Evolutionary conservation across 2,329 filamentous ascomycete genomes (phyloP), one percentile per base, ranked within the genome.

Genomic region (Tolypocladium guangdongense): DNA sequence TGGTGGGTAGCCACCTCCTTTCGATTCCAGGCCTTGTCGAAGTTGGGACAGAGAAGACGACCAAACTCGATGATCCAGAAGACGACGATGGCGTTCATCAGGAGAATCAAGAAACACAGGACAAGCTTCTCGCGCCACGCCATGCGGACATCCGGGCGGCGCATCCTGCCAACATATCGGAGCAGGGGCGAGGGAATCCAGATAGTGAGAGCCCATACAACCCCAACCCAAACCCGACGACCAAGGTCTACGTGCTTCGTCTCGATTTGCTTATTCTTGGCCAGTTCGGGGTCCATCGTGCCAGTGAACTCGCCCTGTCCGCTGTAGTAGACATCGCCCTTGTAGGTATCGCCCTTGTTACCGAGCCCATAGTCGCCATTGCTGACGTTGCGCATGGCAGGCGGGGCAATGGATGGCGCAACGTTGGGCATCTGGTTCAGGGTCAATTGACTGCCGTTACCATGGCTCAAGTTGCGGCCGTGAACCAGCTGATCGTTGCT

Each of bases 61-160:
- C 92, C 91, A 62, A 99, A 93, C 39, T 73, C 82, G 58, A 96
- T 80, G 62, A 99, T 96, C 80, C 90, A 96, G 73, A 99, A 99
- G 54, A 96, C 77, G 56, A 99, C 81, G 32, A 81, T 65, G 39
- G 67, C 90, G 70, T 99, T 99, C 60, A 95, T 71, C 14, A 99
- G 62, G 33, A 88, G 66, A 60, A 99, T 97, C 51, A 96, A 63
- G 55, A 88, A 75, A 48, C 91, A 83, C 12, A 99, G 75, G 0
- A 93, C 86, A 12, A 99, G 51, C 71, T 99, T 99, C 65, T 99
- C 93, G 69, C 93, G 82, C 93, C 93, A 99, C 0, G 93, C 93
- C 82, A 96, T 88, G 30, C 93, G 88, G 10, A 99, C 90, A 71
- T 99, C 93, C 2, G 91, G 93, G 53, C 93, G 85, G 72, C 95